phyloP scores from a whole-genome alignment of 495 filamentous ascomycete species.

The Penicillium cinerascens region DNA sequence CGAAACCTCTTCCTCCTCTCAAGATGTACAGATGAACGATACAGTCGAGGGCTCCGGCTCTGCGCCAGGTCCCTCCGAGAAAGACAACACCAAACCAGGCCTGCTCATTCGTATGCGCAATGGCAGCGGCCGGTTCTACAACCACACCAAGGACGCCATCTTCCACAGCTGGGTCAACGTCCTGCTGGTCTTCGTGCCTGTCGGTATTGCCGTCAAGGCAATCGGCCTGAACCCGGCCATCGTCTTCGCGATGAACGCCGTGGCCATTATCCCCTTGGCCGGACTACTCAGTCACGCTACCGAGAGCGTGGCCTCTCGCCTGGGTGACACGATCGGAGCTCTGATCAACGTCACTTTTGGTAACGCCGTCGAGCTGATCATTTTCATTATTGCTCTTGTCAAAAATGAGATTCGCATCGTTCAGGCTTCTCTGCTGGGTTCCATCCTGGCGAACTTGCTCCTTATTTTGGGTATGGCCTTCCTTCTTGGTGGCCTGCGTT shows the following conservation, averaged over 20 bases:
- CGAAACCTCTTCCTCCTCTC: background rate
- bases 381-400: slow-evolving; percentile 53
- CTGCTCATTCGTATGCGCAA: slow-evolving; percentile 32
- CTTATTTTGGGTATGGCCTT: slow-evolving; percentile 91
- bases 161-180: slow-evolving; percentile 71
- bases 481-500: slow-evolving; percentile 79
- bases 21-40: slow-evolving; percentile 40
- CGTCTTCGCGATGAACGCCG: slow-evolving; percentile 75
- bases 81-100: slow-evolving; percentile 26
- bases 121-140: slow-evolving; percentile 33
- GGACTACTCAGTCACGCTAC: slow-evolving; percentile 77
- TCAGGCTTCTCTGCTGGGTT: slow-evolving; percentile 82
- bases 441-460: slow-evolving; percentile 81
- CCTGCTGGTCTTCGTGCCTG: slow-evolving; percentile 74
- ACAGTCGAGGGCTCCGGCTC: slow-evolving; percentile 14
- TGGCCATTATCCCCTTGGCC: slow-evolving; percentile 80
- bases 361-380: slow-evolving; percentile 86
- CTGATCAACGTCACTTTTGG: slow-evolving; percentile 86
- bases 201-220: slow-evolving; percentile 65
- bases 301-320: slow-evolving; percentile 70
- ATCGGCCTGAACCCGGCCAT: slow-evolving; percentile 45
- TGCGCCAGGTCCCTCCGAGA: slow-evolving; percentile 18
- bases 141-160: slow-evolving; percentile 38
- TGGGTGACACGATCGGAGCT: slow-evolving; percentile 79
- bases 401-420: slow-evolving; percentile 82